Conservation (phyloP, 768 basidiomycete species). For the Leccinum ochraceum region DNA sequence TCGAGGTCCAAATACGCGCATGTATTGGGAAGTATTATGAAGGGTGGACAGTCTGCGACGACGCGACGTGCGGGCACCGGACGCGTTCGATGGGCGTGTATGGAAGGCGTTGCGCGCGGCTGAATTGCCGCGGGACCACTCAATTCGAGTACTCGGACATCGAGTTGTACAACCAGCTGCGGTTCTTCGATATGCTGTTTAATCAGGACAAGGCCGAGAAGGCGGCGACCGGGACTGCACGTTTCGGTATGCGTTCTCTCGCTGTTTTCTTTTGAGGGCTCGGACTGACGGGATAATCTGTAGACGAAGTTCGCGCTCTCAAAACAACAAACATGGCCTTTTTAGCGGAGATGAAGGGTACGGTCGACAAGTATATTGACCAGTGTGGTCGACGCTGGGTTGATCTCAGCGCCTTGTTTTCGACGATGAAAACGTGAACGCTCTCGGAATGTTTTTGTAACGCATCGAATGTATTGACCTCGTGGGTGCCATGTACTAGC, state of each 20-base stretch:
- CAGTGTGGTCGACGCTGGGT: too few relatives aligned
- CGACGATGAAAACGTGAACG: too few relatives aligned
- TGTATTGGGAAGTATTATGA: constrained; percentile 85
- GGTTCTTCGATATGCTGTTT: constrained; percentile 82
- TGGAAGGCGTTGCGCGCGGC: constrained; percentile 74
- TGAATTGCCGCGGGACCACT: constrained; percentile 13
- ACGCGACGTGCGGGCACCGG: constrained; percentile 75
- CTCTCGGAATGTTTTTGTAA: too few relatives aligned
- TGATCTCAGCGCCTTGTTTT: too few relatives aligned
- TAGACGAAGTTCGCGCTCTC: too few relatives aligned
- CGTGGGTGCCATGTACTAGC: too few relatives aligned
- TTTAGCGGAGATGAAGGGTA: too few relatives aligned
- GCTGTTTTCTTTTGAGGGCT: too few relatives aligned
- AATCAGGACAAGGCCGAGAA: constrained; percentile 64
- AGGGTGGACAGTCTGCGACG: constrained; percentile 86
- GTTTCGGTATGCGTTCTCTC: too few relatives aligned
- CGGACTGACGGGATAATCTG: too few relatives aligned
- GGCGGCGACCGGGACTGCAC: background rate
- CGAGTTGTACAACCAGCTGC: constrained; percentile 85
- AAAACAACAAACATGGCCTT: constrained; percentile 7
- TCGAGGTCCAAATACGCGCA: constrained; percentile 82
- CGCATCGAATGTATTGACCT: too few relatives aligned
- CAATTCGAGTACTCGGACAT: constrained; percentile 73
- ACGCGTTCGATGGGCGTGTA: constrained; percentile 96
- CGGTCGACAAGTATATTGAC: too few relatives aligned